phyloP scores from a whole-genome alignment of 768 basidiomycete genomes.

The Favolaschia claudopus region DNA sequence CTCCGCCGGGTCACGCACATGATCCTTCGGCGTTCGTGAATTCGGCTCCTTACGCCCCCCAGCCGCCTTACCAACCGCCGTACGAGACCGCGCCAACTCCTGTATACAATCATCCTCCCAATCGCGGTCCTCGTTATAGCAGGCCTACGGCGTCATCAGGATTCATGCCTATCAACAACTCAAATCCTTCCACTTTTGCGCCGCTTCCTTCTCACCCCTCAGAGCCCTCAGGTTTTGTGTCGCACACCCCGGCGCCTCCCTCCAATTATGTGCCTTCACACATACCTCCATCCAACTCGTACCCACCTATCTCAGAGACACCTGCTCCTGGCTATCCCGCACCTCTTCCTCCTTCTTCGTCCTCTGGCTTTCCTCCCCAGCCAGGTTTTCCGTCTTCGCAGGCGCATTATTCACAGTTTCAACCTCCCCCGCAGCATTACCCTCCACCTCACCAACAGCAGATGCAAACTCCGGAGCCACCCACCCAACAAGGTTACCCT shows the following conservation, averaged over 20 bases:
- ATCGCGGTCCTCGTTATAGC: conserved; percentile 69
- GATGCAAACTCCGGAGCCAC: conserved; percentile 40
- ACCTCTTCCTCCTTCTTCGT: conserved; percentile 38
- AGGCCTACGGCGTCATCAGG: conserved; percentile 73
- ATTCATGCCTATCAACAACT: conserved; percentile 62
- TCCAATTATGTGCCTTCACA: conserved; percentile 44
- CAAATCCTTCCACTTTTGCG: conserved; percentile 45
- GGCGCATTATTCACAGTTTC: conserved; percentile 46
- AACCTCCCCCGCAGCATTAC: conserved; percentile 50
- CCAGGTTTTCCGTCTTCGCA: conserved; percentile 44
- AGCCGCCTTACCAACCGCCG: conserved; percentile 47
- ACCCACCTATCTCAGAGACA: conserved; percentile 40
- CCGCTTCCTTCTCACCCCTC: conserved; percentile 44
- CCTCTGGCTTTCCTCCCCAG: conserved; percentile 46
- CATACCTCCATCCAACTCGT: conserved; percentile 39
- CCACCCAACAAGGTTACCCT: conserved; percentile 44
- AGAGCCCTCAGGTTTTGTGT: conserved; percentile 46
- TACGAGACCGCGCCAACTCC: conserved; percentile 35
- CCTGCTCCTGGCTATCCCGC: conserved; percentile 29
- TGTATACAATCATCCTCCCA: conserved; percentile 47
- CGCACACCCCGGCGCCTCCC: conserved; percentile 50
- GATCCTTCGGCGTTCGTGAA: conserved; percentile 38
- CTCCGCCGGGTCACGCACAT: conserved; percentile 45
- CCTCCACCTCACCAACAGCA: conserved; percentile 35
- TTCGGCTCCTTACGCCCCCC: conserved; percentile 35